phyloP scores from a whole-genome alignment of 768 basidiomycete genomes.

The Chalciporus pseudorubinellus region DNA sequence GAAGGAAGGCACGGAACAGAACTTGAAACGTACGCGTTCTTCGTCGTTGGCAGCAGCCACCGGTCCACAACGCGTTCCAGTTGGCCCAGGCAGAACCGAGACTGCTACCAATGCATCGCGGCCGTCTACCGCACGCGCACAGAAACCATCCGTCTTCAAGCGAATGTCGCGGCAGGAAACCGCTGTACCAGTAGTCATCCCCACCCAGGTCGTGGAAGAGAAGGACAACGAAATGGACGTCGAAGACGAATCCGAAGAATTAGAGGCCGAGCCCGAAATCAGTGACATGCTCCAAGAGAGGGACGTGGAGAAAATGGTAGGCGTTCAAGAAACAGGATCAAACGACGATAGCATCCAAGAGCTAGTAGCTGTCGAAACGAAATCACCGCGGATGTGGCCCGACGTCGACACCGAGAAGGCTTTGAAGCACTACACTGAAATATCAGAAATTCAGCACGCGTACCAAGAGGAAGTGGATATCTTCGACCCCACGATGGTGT shows the following conservation, averaged over 20 bases:
- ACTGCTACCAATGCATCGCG: slow-evolving; percentile 42
- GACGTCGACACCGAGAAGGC: slow-evolving; percentile 63
- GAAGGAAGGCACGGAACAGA: slow-evolving; percentile 57
- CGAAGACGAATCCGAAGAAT: slow-evolving; percentile 37
- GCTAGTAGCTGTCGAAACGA: slow-evolving; percentile 36
- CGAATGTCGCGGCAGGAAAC: slow-evolving; percentile 42
- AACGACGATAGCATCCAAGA: slow-evolving; percentile 46
- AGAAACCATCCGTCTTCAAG: slow-evolving; percentile 36
- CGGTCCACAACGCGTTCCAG: slow-evolving; percentile 66
- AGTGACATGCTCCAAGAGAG: slow-evolving; percentile 43
- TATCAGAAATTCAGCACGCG: slow-evolving; percentile 59
- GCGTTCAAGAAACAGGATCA: slow-evolving; percentile 40
- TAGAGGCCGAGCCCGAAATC: slow-evolving; percentile 41
- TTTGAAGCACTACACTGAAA: slow-evolving; percentile 53
- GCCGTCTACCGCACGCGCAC: slow-evolving; percentile 24
- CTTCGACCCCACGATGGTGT: slow-evolving; percentile 87
- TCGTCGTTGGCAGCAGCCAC: slow-evolving; percentile 63
- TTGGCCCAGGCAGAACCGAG: slow-evolving; percentile 56
- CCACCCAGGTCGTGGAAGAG: slow-evolving; percentile 40
- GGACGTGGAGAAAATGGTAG: slow-evolving; percentile 66
- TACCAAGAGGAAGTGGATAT: slow-evolving; percentile 73
- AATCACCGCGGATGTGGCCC: slow-evolving; percentile 65
- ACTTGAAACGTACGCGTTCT: slow-evolving; percentile 57
- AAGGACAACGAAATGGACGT: slow-evolving; percentile 65
- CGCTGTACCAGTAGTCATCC: slow-evolving; percentile 42